Evolutionary conservation across 352 stramenopile species (phyloP).

Genomic region (Phytophthora capsici): DNA sequence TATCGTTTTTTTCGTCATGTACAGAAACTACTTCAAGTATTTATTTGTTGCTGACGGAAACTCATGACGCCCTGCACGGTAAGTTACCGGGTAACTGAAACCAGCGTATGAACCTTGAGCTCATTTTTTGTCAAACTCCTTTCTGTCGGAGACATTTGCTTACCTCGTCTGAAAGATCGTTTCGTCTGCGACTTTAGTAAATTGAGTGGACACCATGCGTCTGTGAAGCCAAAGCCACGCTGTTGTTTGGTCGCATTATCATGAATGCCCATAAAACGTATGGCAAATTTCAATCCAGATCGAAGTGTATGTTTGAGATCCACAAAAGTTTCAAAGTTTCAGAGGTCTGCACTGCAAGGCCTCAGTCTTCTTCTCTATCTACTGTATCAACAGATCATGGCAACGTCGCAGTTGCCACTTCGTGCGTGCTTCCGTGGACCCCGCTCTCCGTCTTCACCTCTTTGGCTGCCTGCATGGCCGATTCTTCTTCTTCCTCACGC

Average conservation of each 20-base stretch:
- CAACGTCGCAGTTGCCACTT: slow-evolving; percentile 11
- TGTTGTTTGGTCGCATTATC: slow-evolving; percentile 17
- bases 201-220: slow-evolving; percentile 33
- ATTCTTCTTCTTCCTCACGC: slow-evolving; percentile 39
- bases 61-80: no score
- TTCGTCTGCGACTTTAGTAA: slow-evolving; percentile 11
- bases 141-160: slow-evolving; percentile 17
- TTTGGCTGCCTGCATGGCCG: slow-evolving; percentile 14
- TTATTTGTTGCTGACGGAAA: no score
- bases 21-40: no score
- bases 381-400: slow-evolving; percentile 25
- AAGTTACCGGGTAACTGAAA: no score
- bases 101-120: no score
- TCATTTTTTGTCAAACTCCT: slow-evolving; percentile 21
- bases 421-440: slow-evolving; percentile 10
- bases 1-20: not conserved
- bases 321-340: slow-evolving; percentile 13
- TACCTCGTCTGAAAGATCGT: slow-evolving; percentile 8
- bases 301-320: slow-evolving; percentile 8
- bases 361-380: slow-evolving; percentile 6
- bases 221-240: slow-evolving; percentile 1
- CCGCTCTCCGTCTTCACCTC: slow-evolving; percentile 23
- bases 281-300: not conserved
- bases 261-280: slow-evolving; percentile 1
- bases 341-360: not conserved